Evolutionary conservation across 306 rosid genomes (phyloP).

Genomic region (Ammopiptanthus mongolicus): DNA sequence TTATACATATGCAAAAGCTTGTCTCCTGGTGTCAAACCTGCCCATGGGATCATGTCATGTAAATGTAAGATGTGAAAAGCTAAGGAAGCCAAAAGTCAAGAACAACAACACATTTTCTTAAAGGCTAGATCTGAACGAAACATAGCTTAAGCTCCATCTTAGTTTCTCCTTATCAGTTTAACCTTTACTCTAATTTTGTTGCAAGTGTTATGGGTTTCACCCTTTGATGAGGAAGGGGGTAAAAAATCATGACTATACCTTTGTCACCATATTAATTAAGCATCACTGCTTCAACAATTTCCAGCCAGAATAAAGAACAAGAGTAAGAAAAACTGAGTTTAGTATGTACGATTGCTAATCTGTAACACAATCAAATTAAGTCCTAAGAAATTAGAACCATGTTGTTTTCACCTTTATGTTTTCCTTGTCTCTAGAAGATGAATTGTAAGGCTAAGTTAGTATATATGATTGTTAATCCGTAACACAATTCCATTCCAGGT

Average conservation of each 20-base stretch:
- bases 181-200: too few relatives aligned
- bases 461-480: background rate
- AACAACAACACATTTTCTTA: background rate
- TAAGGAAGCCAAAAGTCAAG: background rate
- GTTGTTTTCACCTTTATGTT: background rate
- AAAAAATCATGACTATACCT: too few relatives aligned
- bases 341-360: background rate
- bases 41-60: background rate
- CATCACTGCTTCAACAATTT: background rate
- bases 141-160: background rate
- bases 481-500: background rate
- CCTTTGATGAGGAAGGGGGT: too few relatives aligned
- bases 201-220: too few relatives aligned
- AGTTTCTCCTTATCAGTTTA: background rate
- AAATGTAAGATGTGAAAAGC: background rate
- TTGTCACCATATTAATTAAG: too few relatives aligned
- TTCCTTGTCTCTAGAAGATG: background rate
- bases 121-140: too few relatives aligned
- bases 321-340: background rate
- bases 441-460: background rate
- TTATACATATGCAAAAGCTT: conserved; percentile 20
- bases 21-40: conserved; percentile 25
- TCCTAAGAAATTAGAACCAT: background rate
- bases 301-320: background rate
- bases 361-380: background rate